Base-by-base conservation (phyloP, 2,329 filamentous ascomycete species). In the Beauveria asiatica region DNA sequence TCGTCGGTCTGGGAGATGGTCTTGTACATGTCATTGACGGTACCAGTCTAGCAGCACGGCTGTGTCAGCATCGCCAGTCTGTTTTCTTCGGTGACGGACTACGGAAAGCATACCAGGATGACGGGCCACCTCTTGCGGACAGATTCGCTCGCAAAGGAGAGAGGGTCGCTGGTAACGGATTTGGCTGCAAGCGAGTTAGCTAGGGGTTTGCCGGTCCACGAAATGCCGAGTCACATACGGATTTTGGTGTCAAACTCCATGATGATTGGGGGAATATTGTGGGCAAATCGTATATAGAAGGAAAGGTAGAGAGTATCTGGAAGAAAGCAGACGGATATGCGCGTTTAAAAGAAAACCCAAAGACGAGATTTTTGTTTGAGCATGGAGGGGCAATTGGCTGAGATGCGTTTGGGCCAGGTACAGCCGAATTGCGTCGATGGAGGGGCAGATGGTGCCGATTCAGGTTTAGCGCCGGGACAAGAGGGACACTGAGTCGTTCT, bases 11-110 rank as follows among this genome's bases (percentile, higher is more conserved):
- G 75, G 39, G 79, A 78, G 4, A 88, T 82, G 8, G 89, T 81
- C 57, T 89, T 89, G 76, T 96, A 92, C n/a, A 96, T 81, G 73
- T 97, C 93, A 72, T 99, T 93, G 69, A 99, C 94, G 60, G 88
- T 90, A 71, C 92, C 85, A 17, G 94, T 97, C 90, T 95, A 63
- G 0, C n/a, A 23, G 51, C 10, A 37, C 5, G 7, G 4, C 13
- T 46, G n/a, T 21, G 55, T 53, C 44, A 57, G 53, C 25, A 16
- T 53, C 25, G 25, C 16, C 27, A 9, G 9, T 42, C 3, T 17
- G 10, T 42, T 33, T 11, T 42, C n/a, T n/a, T 23, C 10, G 25
- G 6, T 33, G 30, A 46, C 30, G 33, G 7, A 10, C 16, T 17
- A 19, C 5, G 4, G 17, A 10, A 21, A 8, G 21, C 60, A 19